Percentiles rank a stretch among this genome's conserved stretches.
These are phyloP conservation scores for Leptomonas pyrrhocoris DNA, from an alignment of 208 protist species.

Conservation along the genomic window DNA sequence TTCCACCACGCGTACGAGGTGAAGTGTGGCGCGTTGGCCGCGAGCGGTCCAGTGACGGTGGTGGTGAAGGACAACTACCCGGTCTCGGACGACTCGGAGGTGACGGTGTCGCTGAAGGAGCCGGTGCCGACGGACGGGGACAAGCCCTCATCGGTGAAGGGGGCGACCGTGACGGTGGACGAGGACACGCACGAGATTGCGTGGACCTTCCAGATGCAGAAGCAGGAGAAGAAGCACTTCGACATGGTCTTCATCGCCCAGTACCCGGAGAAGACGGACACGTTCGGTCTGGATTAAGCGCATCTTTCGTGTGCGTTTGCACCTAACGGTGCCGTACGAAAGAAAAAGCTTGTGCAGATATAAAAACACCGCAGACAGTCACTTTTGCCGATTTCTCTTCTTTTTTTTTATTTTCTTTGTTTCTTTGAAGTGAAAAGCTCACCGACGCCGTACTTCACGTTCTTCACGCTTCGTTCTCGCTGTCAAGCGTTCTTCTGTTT, in stretches of 20 bases:
- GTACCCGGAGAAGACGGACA: conserved; percentile 29
- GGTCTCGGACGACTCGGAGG: conserved; percentile 40
- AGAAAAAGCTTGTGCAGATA: background rate
- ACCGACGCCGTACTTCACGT: no score
- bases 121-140: conserved; percentile 11
- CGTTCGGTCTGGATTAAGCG: conserved; percentile 30
- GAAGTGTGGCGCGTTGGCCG: conserved; percentile 26
- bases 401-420: no score
- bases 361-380: background rate
- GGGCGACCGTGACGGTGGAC: conserved; percentile 36
- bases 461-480: no score
- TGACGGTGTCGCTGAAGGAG: conserved; percentile 38
- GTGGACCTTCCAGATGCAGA: conserved; percentile 40
- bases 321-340: background rate
- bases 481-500: no score
- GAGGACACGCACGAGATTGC: conserved; percentile 41
- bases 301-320: background rate
- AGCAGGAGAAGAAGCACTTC: conserved; percentile 36
- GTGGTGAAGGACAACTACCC: conserved; percentile 67
- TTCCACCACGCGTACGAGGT: conserved; percentile 33
- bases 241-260: conserved; percentile 42
- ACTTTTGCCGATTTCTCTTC: no score
- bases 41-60: conserved; percentile 28
- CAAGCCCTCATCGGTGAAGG: conserved; percentile 4
- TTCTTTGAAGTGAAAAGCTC: no score